A percentile compares a stretch with the other conserved stretches of the same genome.
Evolutionary conservation across 306 rosid genomes (phyloP).

Genomic region (Hippophae gyantsensis): DNA sequence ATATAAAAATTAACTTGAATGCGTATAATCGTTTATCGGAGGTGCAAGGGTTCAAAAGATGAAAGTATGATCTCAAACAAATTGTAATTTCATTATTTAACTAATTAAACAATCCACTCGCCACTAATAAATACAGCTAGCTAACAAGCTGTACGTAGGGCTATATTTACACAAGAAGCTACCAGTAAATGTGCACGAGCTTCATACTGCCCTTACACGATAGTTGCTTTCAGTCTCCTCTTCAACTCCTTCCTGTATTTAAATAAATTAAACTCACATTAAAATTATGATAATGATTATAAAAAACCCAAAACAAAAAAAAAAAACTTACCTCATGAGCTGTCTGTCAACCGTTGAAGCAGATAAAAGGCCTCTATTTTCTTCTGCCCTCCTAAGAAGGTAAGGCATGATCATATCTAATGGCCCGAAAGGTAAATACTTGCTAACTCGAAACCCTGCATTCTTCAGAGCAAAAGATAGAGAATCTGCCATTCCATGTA

Average conservation of each 20-base stretch:
- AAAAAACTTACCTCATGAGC: constrained; percentile 43
- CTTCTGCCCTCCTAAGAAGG: constrained; percentile 83
- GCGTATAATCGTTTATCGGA: too few species aligned
- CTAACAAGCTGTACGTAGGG: too few species aligned
- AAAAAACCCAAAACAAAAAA: too few species aligned
- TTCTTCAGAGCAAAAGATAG: constrained; percentile 70
- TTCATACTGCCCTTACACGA: background rate
- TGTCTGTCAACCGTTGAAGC: constrained; percentile 60
- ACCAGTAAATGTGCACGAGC: too few species aligned
- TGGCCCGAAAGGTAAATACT: constrained; percentile 90
- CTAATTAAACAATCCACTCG: too few species aligned
- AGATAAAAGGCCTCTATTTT: constrained; percentile 72
- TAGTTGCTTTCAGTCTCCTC: constrained; percentile 43
- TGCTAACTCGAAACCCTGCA: constrained; percentile 93
- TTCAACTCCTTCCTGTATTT: constrained; percentile 52
- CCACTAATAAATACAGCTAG: too few species aligned
- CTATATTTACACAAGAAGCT: too few species aligned
- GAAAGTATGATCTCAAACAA: too few species aligned
- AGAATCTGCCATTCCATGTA: constrained; percentile 83
- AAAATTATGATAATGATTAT: background rate
- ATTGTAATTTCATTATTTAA: too few species aligned
- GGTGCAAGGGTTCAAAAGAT: too few species aligned
- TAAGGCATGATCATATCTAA: constrained; percentile 74
- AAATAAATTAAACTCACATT: constrained; percentile 1
- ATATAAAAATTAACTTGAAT: too few species aligned